phyloP scores from a whole-genome alignment of 2,329 filamentous ascomycete species.

The Calonectria fujianensis region DNA sequence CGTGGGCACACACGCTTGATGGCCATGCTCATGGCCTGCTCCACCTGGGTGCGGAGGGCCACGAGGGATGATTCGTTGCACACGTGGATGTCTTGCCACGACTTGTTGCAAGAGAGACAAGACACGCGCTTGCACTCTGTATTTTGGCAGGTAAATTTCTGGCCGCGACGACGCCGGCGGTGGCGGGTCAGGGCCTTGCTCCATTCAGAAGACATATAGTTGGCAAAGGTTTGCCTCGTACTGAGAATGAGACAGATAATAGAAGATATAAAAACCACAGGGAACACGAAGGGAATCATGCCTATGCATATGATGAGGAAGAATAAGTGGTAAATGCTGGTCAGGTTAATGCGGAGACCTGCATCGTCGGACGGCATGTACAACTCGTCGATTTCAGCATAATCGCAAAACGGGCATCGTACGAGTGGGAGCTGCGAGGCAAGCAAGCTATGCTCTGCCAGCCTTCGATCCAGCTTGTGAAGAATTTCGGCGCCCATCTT shows the following conservation, averaged over 20 bases:
- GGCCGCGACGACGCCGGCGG: slow-evolving; percentile 81
- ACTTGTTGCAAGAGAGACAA: slow-evolving; percentile 87
- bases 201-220: slow-evolving; percentile 68
- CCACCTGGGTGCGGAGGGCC: slow-evolving; percentile 90
- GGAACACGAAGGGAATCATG: slow-evolving; percentile 73
- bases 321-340: slow-evolving; percentile 68
- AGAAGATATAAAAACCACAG: slow-evolving; percentile 69
- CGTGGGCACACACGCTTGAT: slow-evolving; percentile 96
- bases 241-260: slow-evolving; percentile 66
- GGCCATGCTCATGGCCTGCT: slow-evolving; percentile 93
- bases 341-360: slow-evolving; percentile 73
- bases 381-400: slow-evolving; percentile 89
- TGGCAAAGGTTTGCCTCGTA: slow-evolving; percentile 65
- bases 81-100: slow-evolving; percentile 91
- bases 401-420: slow-evolving; percentile 92
- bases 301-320: slow-evolving; percentile 73
- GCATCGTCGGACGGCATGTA: slow-evolving; percentile 76
- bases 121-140: slow-evolving; percentile 81
- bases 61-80: slow-evolving; percentile 90
- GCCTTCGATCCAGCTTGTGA: slow-evolving; percentile 84
- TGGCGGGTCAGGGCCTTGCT: slow-evolving; percentile 78
- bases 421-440: slow-evolving; percentile 85
- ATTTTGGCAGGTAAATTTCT: slow-evolving; percentile 85
- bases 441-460: slow-evolving; percentile 84
- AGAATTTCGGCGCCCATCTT: slow-evolving; percentile 83